Conservation (phyloP, 371 early-diverging fungal genomes). For the Conidiobolus incongruus region DNA sequence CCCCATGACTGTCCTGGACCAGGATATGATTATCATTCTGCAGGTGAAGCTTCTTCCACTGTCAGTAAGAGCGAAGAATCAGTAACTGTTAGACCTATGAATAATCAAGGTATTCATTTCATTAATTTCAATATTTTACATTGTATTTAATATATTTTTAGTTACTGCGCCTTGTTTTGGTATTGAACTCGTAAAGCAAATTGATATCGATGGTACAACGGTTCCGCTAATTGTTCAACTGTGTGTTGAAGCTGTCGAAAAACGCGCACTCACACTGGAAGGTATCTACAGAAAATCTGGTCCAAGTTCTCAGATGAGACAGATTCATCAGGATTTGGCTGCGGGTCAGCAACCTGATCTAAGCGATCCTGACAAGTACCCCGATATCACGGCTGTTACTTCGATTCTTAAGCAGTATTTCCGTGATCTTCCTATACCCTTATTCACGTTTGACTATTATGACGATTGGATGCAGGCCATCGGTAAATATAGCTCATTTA, state of each 20-base stretch:
- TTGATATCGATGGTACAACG: constrained; percentile 16
- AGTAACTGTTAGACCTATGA: neutral
- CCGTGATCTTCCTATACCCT: constrained; percentile 74
- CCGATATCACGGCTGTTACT: constrained; percentile 53
- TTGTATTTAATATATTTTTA: no score
- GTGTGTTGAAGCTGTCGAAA: constrained; percentile 61
- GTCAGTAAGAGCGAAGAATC: neutral
- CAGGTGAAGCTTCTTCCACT: neutral
- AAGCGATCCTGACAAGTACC: constrained; percentile 19
- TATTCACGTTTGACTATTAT: constrained; percentile 63
- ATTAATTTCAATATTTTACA: no score
- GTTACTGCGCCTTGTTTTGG: constrained; percentile 23
- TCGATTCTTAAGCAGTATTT: constrained; percentile 89
- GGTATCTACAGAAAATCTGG: constrained; percentile 89
- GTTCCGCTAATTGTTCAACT: constrained; percentile 52
- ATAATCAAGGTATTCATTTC: no score
- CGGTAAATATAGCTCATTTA: constrained; percentile 11
- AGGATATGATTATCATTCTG: neutral
- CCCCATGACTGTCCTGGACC: constrained; percentile 12
- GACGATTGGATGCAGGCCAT: constrained; percentile 45
- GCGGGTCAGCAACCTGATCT: constrained; percentile 16
- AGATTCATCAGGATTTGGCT: constrained; percentile 18
- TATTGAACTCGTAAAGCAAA: constrained; percentile 19
- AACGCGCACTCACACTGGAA: constrained; percentile 46
- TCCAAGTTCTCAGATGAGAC: constrained; percentile 51